Evolutionary conservation across 2,329 filamentous ascomycete species (phyloP), one percentile per base, ranked within the genome.

Genomic region (Simplicillium sp.): DNA sequence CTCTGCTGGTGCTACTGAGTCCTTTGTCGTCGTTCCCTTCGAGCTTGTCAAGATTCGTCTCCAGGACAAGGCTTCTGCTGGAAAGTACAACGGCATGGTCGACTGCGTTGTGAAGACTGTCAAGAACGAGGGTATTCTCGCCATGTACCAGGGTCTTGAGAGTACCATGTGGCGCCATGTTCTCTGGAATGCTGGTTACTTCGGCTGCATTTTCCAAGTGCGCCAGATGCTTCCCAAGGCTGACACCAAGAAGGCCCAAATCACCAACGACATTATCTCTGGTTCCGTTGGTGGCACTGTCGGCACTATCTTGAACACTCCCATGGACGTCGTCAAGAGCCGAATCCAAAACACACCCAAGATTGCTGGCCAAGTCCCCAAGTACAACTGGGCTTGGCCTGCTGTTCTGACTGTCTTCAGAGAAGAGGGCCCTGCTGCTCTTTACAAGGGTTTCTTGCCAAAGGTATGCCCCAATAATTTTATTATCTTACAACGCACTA

Each of bases 321-420:
- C 89, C 43, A 82, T 95, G 79, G 89, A 97, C 57, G 90, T 97
- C 15, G 89, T 97, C 68, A 98, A 98, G 77, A 94, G 86, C 50
- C 83, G 92, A 48, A 98, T 98, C 52, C 92, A 98, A 67, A 98
- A 98, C 68, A 87, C 79, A 42, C 74, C 85, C 50, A 90, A 85
- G 71, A 69, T 94, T 32, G 62, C 84, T n/a, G 92, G 92, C 5
- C 71, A 77, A 40, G 67, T 80, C 16, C 86, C 86, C 58, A 98
- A 98, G 75, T 98, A 98, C 72, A 96, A 97, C 77, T 98, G 92
- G 92, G 92, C 92, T 28, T 95, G 82, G 77, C 86, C 87, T 36
- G 81, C 87, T 16, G 71, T 96, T 38, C 82, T 76, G 42, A 92
- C 86, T 7, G 87, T 98, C 45, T 81, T 87, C 66, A 87, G 79